These are phyloP conservation scores for Trichoderma guizhouense DNA, from an alignment of 2,329 filamentous ascomycete species.

Conservation along the genomic window DNA sequence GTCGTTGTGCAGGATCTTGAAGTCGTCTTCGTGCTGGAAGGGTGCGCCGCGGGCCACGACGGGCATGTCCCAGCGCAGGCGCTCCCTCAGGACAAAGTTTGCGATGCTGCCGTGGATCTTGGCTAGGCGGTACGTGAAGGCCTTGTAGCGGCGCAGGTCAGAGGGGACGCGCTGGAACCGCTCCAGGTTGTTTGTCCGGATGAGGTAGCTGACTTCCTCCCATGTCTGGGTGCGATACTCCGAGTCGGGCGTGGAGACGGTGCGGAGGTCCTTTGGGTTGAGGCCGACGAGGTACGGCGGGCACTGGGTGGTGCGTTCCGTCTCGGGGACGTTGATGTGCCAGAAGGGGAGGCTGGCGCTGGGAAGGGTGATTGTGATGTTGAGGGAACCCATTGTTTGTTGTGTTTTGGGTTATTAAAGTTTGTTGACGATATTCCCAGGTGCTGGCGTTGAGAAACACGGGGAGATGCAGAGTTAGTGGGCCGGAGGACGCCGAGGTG, in stretches of 20 bases:
- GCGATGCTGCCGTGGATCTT: conserved; percentile 71
- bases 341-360: conserved; percentile 58
- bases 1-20: conserved; percentile 81
- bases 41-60: conserved; percentile 35
- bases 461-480: neutral
- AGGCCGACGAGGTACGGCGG: conserved; percentile 66
- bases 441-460: neutral
- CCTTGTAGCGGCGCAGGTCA: conserved; percentile 73
- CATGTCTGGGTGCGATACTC: conserved; percentile 64
- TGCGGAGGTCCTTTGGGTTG: conserved; percentile 63
- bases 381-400: conserved; percentile 36
- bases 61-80: conserved; percentile 64
- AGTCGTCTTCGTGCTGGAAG: conserved; percentile 51
- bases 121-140: conserved; percentile 63
- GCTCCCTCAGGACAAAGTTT: conserved; percentile 68
- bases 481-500: neutral
- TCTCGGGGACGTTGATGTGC: conserved; percentile 72
- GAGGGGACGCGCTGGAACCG: conserved; percentile 73
- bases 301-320: conserved; percentile 62
- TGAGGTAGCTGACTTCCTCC: conserved; percentile 63
- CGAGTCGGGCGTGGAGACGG: conserved; percentile 68
- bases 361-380: conserved; percentile 24
- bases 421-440: neutral
- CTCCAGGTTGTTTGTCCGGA: conserved; percentile 65
- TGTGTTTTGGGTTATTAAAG: too few species aligned